Base-by-base conservation (phyloP, 352 stramenopile genomes). In the Elongisporangium senticosum region DNA sequence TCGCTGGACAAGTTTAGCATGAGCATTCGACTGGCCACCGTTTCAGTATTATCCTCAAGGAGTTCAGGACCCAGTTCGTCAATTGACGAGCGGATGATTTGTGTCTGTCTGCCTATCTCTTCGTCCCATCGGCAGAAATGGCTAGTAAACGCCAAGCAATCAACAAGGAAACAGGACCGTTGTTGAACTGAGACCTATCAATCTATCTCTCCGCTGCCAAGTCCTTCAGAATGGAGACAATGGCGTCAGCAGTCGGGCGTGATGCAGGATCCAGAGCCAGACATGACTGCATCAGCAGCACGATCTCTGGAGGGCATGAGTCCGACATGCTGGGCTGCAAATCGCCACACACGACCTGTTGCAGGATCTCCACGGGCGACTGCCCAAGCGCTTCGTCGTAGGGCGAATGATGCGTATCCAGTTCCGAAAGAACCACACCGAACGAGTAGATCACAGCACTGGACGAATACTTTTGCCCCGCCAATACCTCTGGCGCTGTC, bases 381-480 rank as follows among this genome's bases (percentile, higher is more conserved):
- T 40, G 8, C 0, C 56, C 66, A 1, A 64, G 20, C 10, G 66
- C 23, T 24, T 71, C 59, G 10, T 58, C 20, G 40, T 70, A 82
- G 20, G 79, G 77, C n/a, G 51, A n/a, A 11, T 55, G 39, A 37
- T 71, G 64, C 21, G 77, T 82, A 59, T 87, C 79, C 6, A 89
- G 37, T 56, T 89, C 79, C 7, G 66, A 66, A 4, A 89, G 59
- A 17, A 87, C 56, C 8, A 93, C 68, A 8, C 84, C 86, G 28
- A 91, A 79, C 14, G 78, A 85, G 63, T 89, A 95, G 4, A 95
- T 75, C 59, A 93, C 84, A 14, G 77, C 63, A 17, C 78, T 83
- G n/a, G 74, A 57, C 1, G 72, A 82, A 33, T 74, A 83, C 10
- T 19, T 17, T 7, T 75, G 62, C 4, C 77, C 76, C 10, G 66